Evolutionary conservation across 768 basidiomycete genomes (phyloP), one percentile per base, ranked within the genome.

Genomic region (Psilocybe cyanescens): DNA sequence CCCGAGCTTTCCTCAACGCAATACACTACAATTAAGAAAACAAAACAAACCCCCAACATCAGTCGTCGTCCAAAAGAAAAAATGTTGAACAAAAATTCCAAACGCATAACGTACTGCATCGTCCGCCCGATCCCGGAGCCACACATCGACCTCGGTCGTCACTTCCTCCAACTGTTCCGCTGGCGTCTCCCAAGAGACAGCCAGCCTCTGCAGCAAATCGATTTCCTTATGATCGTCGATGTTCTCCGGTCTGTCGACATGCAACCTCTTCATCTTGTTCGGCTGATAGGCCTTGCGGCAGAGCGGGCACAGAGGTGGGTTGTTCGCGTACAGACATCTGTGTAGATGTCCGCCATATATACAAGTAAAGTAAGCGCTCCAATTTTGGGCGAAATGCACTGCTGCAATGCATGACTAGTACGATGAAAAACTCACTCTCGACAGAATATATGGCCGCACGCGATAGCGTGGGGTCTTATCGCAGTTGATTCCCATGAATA

Each of bases 401-500:
- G 37, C 37, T 8, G 8, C n/a, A 14, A 12, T 44, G 41, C 41
- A 44, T 44, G 14, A 44, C 14, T 44, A 16, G 41, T 16, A 11
- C 37, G 37, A 8, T 12, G 41, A 2, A 52, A 55, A 3, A 81
- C 88, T 71, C 70, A 90, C 90, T 76, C 72, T 69, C 78, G 78
- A 71, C 90, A 92, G 77, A 92, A 91, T 39, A 90, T 82, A 73
- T 92, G 89, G 41, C 91, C 91, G 68, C 91, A 93, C 31, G 86
- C 82, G 63, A 92, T 91, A 11, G 85, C 87, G 71, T 89, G 84
- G 4, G 90, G 90, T 50, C 83, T 77, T 67, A 81, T 81, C 45
- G 76, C 73, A 41, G 79, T 71, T 28, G 77, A 78, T 44, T 82
- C 76, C 75, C 83, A 85, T 46, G 80, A 74, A 71, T 90, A 90